Conservation (phyloP, 805 yeast species). For the Saturnispora silvae region DNA sequence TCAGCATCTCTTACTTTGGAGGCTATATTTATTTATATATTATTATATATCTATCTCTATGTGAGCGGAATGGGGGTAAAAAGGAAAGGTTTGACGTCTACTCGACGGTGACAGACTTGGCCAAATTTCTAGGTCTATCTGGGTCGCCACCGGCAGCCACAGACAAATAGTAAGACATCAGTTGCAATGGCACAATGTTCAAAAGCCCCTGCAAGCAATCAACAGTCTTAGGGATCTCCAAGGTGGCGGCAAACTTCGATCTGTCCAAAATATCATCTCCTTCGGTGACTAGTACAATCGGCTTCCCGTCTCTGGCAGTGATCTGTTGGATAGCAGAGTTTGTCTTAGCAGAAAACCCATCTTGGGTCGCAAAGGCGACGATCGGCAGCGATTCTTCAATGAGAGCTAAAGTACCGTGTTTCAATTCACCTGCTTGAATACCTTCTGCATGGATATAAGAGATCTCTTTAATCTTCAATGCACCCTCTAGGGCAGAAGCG, state of each 20-base stretch:
- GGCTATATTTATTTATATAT: not conserved
- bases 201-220: conserved; percentile 96
- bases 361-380: conserved; percentile 92
- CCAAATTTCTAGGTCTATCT: conserved; percentile 97
- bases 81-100: conserved; percentile 31
- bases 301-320: conserved; percentile 94
- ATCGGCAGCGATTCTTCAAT: conserved; percentile 92
- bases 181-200: conserved; percentile 88
- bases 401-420: conserved; percentile 95
- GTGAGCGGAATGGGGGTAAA: too few species aligned
- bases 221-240: conserved; percentile 90
- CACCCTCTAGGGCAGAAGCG: conserved; percentile 97
- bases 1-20: too few species aligned
- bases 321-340: conserved; percentile 95
- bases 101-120: conserved; percentile 97
- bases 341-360: conserved; percentile 90
- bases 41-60: not conserved
- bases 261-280: conserved; percentile 56
- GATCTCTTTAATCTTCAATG: conserved; percentile 93
- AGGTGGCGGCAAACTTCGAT: conserved; percentile 51
- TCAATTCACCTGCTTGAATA: conserved; percentile 96
- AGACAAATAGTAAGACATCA: conserved; percentile 95
- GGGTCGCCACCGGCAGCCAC: conserved; percentile 92
- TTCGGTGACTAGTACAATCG: conserved; percentile 81
- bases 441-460: conserved; percentile 99